Base-by-base conservation (phyloP, 2,329 filamentous ascomycete genomes). In the Hawksworthiomyces lignivorus region DNA sequence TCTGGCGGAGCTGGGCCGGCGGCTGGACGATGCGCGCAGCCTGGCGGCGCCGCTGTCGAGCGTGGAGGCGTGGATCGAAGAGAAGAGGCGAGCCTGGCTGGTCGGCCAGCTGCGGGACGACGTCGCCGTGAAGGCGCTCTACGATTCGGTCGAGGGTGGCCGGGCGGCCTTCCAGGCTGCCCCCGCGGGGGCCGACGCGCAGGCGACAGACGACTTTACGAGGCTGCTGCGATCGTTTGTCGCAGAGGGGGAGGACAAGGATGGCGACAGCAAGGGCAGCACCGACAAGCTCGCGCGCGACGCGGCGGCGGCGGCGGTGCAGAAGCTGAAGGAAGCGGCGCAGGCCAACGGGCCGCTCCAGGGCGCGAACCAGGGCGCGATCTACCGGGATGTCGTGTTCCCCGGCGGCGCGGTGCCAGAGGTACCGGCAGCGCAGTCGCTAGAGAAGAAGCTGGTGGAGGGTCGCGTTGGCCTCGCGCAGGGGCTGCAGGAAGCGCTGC, bases 11-110 rank as follows among this genome's bases (percentile, higher is more conserved):
- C 61, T 78, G 10, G 69, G 72, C 46, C 55, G 56, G 34, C 52
- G 75, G 34, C 69, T 78, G 47, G 56, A 68, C 5, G 67, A 70
- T 38, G 70, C 68, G 39, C 67, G 64, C 49, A 57, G 62, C 14
- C 57, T 63, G 48, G 63, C 64, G 33, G 53, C 62, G n/a, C 61
- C 63, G 39, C 56, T 75, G 11, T 58, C 62, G 31, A 57, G 54
- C 15, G 66, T 78, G 30, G 72, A 77, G 49, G 61, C 64, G 18
- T 66, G 67, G 45, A 67, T 78, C 50, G 59, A 62, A 9, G 64
- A 64, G 21, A 72, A 76, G 53, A 73, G 73, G 52, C 64, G 65
- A 46, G 64, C 64, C 10, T 77, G 74, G 72, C 73, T 52, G 41
- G 21, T 47, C 48, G 39, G 50, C 42, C 48, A 48, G 34, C 36